Evolutionary conservation across 305 asterid genomes (phyloP).

Genomic region (Striga hermonthica): DNA sequence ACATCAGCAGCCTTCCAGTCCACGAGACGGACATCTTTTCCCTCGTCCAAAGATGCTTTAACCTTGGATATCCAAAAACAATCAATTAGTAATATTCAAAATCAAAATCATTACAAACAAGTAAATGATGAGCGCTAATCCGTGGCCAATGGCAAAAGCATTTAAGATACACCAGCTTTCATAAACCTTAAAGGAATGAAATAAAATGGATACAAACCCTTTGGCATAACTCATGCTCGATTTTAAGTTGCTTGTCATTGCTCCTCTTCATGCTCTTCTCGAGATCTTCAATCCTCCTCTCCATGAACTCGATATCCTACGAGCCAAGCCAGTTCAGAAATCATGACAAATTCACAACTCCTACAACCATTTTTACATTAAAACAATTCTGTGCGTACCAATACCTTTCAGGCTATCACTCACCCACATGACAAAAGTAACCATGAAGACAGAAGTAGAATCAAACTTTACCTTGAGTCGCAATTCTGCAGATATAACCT

Average conservation of each 20-base stretch:
- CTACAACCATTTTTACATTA: constrained; percentile 12
- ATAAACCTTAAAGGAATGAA: constrained; percentile 25
- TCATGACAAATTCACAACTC: constrained; percentile 19
- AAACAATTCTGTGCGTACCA: constrained; percentile 20
- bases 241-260: constrained; percentile 92
- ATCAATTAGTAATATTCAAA: constrained; percentile 22
- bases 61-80: constrained; percentile 50
- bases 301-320: constrained; percentile 91
- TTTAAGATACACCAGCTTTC: constrained; percentile 8
- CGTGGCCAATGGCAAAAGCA: background rate
- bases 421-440: constrained; percentile 3
- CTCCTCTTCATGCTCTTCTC: constrained; percentile 99
- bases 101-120: constrained; percentile 16
- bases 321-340: constrained; percentile 14
- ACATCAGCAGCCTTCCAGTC: constrained; percentile 98
- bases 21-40: constrained; percentile 81
- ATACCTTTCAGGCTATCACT: constrained; percentile 17
- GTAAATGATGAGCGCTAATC: constrained; percentile 4
- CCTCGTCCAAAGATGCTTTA: constrained; percentile 63
- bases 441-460: constrained; percentile 10
- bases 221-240: constrained; percentile 79
- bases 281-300: constrained; percentile 80
- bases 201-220: constrained; percentile 47
- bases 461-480: constrained; percentile 69
- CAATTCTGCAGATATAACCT: constrained; percentile 74